Percentiles rank a stretch among this genome's conserved stretches.
These are phyloP conservation scores for Rhododendron ferrugineum DNA, from an alignment of 148 eudicot genomes.

Conservation along the genomic window DNA sequence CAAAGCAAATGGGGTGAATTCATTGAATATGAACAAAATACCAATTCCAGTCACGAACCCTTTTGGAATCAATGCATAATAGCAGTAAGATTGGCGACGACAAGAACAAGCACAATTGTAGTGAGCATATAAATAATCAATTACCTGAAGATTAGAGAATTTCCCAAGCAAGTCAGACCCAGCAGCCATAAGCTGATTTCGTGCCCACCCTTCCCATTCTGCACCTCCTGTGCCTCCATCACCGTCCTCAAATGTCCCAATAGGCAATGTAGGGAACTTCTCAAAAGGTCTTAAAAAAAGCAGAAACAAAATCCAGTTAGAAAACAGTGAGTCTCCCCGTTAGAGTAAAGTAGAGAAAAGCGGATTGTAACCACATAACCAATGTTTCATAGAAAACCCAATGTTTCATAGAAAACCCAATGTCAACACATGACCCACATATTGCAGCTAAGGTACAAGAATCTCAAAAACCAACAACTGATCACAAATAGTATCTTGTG, in stretches of 20 bases:
- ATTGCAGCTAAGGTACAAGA: background rate
- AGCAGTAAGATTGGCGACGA: background rate
- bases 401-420: no score
- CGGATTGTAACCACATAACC: background rate
- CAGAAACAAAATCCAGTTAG: background rate
- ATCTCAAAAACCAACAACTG: background rate
- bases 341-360: background rate
- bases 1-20: background rate
- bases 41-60: background rate
- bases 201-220: conserved; percentile 85
- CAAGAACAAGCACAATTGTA: background rate
- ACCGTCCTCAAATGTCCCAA: conserved; percentile 13
- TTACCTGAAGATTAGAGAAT: conserved; percentile 78
- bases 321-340: background rate
- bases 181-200: conserved; percentile 57
- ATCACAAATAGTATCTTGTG: background rate
- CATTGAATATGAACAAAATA: background rate
- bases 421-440: background rate
- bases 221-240: conserved; percentile 18
- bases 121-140: background rate
- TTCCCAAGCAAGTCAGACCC: conserved; percentile 86
- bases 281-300: conserved; percentile 47
- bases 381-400: no score
- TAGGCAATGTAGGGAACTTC: conserved; percentile 56
- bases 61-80: background rate